Evolutionary conservation across 768 basidiomycete genomes (phyloP).

Genomic region (Leccinum fibrillosum): DNA sequence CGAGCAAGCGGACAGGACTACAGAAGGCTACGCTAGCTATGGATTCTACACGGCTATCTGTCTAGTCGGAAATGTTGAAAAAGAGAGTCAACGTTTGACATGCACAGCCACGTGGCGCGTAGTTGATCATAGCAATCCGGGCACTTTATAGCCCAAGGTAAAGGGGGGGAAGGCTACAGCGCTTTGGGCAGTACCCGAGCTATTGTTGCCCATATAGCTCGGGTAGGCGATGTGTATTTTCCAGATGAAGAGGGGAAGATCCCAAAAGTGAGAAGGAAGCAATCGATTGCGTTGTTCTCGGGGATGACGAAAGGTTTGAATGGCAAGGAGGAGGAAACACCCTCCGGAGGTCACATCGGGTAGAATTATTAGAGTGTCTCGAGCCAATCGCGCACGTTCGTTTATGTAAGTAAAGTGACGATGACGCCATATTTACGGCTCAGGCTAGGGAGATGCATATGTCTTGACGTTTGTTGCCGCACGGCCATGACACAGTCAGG

Average conservation of each 20-base stretch:
- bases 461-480: background rate
- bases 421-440: slow-evolving; percentile 4
- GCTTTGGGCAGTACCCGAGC: no score
- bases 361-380: background rate
- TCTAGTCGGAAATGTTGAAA: no score
- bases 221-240: no score
- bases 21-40: no score
- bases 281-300: background rate
- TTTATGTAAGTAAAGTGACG: background rate
- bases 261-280: background rate
- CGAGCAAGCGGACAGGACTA: no score
- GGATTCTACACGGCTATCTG: no score
- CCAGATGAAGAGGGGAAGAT: background rate
- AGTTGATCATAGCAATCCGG: no score
- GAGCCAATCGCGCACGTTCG: background rate
- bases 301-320: background rate
- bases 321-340: background rate
- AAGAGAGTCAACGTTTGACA: no score
- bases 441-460: background rate
- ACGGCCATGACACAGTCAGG: background rate
- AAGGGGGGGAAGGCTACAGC: no score
- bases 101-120: no score
- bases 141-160: no score
- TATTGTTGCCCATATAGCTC: no score
- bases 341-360: background rate